Base-by-base conservation (phyloP, 371 early-diverging fungal genomes). In the Mortierella sp. region DNA sequence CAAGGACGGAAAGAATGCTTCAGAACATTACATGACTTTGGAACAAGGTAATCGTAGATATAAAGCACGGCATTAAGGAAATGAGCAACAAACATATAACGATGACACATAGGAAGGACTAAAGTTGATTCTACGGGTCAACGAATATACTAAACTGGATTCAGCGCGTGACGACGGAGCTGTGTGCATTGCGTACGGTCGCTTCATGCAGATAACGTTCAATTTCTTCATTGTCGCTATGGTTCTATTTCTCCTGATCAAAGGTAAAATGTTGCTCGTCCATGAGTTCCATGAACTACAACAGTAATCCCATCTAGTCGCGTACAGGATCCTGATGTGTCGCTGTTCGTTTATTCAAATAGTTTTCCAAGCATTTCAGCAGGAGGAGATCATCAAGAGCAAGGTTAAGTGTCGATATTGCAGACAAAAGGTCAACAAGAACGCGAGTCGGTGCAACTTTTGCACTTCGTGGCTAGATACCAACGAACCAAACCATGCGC, bases 301-400 rank as follows among this genome's bases (percentile, higher is more conserved):
- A n/a, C n/a, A n/a, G 2, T 34, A 34, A 34, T 34, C 37, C 1
- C 4, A 14, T 34, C 37, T 34, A 34, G 11, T 34, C 14, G 7
- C 14, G 37, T 14, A 11, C 7, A 7, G 37, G 7, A 7, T 4
- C 37, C 37, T 7, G 37, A 14, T 34, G 37, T 34, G 37, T n/a
- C n/a, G n/a, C n/a, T 14, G 37, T 34, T 34, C 11, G 7, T 34
- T 7, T 14, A 14, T 34, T 7, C 37, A 1, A 11, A 4, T 50
- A 72, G 72, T 72, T 12, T 72, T 72, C 39, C 72, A 72, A 32
- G 27, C 66, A 8, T 72, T 72, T 48, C 72, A 72, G 26, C 62
- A 72, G 49, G 72, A 72, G 11, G 72, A 72, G 26, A 72, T 72
- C 17, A 67, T 72, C 67, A 72, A 72, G 57, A 72, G 72, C 50